Evolutionary conservation across 2,329 filamentous ascomycete genomes (phyloP), one percentile per base, ranked within the genome.

Genomic region (Alternaria consortialis): DNA sequence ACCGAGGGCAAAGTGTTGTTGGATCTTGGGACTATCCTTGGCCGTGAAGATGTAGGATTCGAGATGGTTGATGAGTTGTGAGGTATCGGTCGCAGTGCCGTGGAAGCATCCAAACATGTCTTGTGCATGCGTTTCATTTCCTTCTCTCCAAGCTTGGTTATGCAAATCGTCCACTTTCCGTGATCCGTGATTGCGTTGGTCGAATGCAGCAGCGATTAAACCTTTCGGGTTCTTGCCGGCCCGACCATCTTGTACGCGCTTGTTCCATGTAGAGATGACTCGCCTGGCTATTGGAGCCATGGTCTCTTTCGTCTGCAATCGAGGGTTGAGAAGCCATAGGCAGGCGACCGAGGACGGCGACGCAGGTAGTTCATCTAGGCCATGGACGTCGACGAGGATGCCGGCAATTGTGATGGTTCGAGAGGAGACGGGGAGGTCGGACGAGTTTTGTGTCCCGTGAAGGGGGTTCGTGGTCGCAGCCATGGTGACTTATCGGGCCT

Each of bases 281-380:
- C 86, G 85, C n/a, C 84, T 81, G 3, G 93, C 94, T 55, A 95
- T 86, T 29, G 87, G 87, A 1, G 84, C 83, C 94, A 98, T 97
- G 64, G 86, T 86, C 56, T 87, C 87, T 74, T 91, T 89, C 0
- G 83, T 87, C 55, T 89, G 85, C 0, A 90, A 84, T 25, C 95
- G 88, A 3, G 92, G 92, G 75, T 98, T 93, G 17, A 97, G 86
- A 12, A 98, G 88, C 92, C 94, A 97, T n/a, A 98, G 86, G 71
- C 91, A 92, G 25, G 93, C 89, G 36, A 97, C 82, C 32, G 83
- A 80, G 5, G 77, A 78, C 4, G 84, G 81, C 13, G 84, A 79
- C 0, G 82, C 54, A 1, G 88, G 82, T 0, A 97, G 84, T 74
- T 97, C 92, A 31, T 88, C 81, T 2, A 97, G 86, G 17, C 94